phyloP scores from a whole-genome alignment of 768 basidiomycete species.

The Trametes meyenii region DNA sequence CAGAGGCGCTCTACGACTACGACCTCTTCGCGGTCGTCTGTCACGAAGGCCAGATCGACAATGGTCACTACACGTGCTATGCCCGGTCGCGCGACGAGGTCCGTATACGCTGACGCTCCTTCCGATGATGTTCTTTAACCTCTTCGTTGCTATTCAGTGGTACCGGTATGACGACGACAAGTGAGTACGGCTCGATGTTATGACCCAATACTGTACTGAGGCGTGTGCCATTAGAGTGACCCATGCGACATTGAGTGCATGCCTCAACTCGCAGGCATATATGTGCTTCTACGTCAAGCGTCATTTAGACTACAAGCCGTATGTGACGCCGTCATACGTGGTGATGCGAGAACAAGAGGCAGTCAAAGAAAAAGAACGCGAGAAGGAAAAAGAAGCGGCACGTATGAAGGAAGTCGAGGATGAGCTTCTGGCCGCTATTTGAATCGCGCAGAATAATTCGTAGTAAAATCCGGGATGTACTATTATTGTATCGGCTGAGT shows the following conservation, averaged over 20 bases:
- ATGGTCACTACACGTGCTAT: conserved; percentile 92
- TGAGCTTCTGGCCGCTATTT: conserved; percentile 54
- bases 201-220: background rate
- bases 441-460: background rate
- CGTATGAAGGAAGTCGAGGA: conserved; percentile 66
- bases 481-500: conserved; percentile 8
- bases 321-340: conserved; percentile 69
- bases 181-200: conserved; percentile 42
- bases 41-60: conserved; percentile 93
- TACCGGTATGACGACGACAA: conserved; percentile 95
- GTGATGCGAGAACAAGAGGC: conserved; percentile 67
- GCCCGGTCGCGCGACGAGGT: conserved; percentile 86
- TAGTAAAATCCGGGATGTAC: conserved; percentile 11
- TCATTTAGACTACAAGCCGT: conserved; percentile 80
- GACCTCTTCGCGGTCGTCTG: conserved; percentile 93
- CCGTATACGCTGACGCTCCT: conserved; percentile 31
- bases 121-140: background rate
- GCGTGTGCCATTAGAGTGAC: conserved; percentile 55
- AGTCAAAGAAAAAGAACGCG: conserved; percentile 59
- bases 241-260: conserved; percentile 64
- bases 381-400: conserved; percentile 53
- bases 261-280: conserved; percentile 77
- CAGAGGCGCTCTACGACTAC: conserved; percentile 79
- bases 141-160: conserved; percentile 57
- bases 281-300: conserved; percentile 97